Evolutionary conservation across 345 rosid species (phyloP), one percentile per base, ranked within the genome.

Genomic region (Brassica nigra): DNA sequence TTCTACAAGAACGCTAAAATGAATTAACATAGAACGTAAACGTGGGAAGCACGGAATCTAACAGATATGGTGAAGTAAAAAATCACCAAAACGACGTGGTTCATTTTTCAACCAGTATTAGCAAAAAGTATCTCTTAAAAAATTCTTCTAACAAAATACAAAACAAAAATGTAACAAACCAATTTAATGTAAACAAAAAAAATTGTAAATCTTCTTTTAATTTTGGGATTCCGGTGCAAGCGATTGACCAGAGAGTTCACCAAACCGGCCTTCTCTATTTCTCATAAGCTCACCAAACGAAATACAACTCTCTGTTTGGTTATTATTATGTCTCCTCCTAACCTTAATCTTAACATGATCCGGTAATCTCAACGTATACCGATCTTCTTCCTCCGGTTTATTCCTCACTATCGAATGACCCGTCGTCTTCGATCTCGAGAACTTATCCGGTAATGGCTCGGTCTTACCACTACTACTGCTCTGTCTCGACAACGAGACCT

Each of bases 391-490:
- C 29, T 75, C 88, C 42, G 80, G 77, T 66, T 77, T 74, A 54
- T 61, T 62, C 62, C 80, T 80, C 42, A 49, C 62, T n/a, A 90
- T 74, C 2, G 93, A 94, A 63, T 94, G 98, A 11, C 98, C 97
- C 0, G 97, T 94, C 0, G 98, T 84, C 52, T 90, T 86, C 0
- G 91, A 89, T 80, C 97, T 84, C 6, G 88, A 80, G 76, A 88
- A 81, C 14, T 82, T 85, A 58, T 81, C 86, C 6, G 78, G 83
- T 3, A 75, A 29, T 2, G 52, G 15, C 31, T 73, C 78, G 11
- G 49, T 79, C 55, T 73, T 20, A 44, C 8, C 29, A 44, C 36
- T 66, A 65, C 12, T 57, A 59, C 82, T 79, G 54, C 78, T 68
- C 20, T 74, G 70, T 34, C 78, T 62, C 9, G 75, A 49, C 58